Base-by-base conservation (phyloP, 2,329 filamentous ascomycete genomes). In the Nothopassalora personata region DNA sequence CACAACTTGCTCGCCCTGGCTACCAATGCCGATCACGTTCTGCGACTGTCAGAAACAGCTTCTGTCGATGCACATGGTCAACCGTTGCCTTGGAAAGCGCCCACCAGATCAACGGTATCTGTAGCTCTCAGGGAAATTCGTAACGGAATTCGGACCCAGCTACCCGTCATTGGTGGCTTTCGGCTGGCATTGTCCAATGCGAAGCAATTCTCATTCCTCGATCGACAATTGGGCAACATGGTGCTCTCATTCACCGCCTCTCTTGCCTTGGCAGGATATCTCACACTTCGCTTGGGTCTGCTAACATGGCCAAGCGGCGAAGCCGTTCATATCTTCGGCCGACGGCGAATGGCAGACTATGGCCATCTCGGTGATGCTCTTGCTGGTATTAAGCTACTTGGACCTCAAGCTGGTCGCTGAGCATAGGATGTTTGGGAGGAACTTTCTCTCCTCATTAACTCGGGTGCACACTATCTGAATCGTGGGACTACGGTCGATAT, bases 291-390 rank as follows among this genome's bases (percentile, higher is more conserved):
- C 18, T 64, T 61, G 4, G 69, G 69, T 4, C 33, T 64, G 1
- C 33, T 69, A 1, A 56, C 67, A 30, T 74, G 70, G 71, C 71
- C 71, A 27, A 68, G 66, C 27, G 72, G 71, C 33, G 65, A 72
- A 54, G 57, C 63, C 8, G 58, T 70, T 1, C 72, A 73, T 5
- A 60, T 73, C 47, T 74, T 74, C 53, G 72, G 72, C 18, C 64
- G 67, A 8, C 72, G 66, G 56, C 64, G 69, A 10, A 62, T 73
- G 5, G 53, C 67, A 2, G 72, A 74, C 53, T 72, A 70, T 51
- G 72, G 71, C 4, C 68, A 71, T 58, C 64, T 73, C 10, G 72
- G 71, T 11, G 68, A 69, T 53, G 70, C 71, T 15, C 59, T 74
- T 33, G 67, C 70, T n/a, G 70, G 68, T 18, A 53, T 71, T 11